These are phyloP conservation scores for Solanum hybrid DNA, from an alignment of 305 asterid genomes.

Conservation along the genomic window DNA sequence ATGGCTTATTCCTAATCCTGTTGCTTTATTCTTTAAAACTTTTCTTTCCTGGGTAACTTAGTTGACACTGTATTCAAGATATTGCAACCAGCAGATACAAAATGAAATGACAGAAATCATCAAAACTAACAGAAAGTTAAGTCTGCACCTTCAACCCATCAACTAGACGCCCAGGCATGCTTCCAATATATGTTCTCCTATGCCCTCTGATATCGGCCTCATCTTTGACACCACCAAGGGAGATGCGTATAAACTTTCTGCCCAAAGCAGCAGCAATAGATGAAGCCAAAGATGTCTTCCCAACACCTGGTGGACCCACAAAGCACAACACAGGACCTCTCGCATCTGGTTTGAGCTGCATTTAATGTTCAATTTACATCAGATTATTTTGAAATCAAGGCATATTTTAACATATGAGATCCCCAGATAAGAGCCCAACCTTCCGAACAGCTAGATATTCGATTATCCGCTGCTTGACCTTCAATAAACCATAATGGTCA, in stretches of 20 bases:
- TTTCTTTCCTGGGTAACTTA: background rate
- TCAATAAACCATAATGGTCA: slow-evolving; percentile 90
- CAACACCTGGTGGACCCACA: slow-evolving; percentile 99
- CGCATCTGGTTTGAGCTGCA: slow-evolving; percentile 98
- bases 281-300: slow-evolving; percentile 97
- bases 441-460: slow-evolving; percentile 97
- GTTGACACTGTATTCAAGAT: background rate
- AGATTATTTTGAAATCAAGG: background rate
- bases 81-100: slow-evolving; percentile 3
- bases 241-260: slow-evolving; percentile 88
- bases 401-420: background rate
- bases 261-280: slow-evolving; percentile 96
- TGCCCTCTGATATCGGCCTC: slow-evolving; percentile 99
- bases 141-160: slow-evolving; percentile 87
- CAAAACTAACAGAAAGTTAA: background rate
- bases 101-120: background rate
- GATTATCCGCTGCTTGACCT: slow-evolving; percentile 95
- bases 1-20: background rate
- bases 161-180: slow-evolving; percentile 99
- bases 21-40: background rate
- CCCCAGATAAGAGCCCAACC: slow-evolving; percentile 34
- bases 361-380: slow-evolving; percentile 13
- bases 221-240: slow-evolving; percentile 97
- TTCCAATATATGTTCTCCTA: slow-evolving; percentile 93
- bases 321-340: slow-evolving; percentile 97